Evolutionary conservation across 2,329 filamentous ascomycete species (phyloP), one percentile per base, ranked within the genome.

Genomic region (Curvularia spicifera): DNA sequence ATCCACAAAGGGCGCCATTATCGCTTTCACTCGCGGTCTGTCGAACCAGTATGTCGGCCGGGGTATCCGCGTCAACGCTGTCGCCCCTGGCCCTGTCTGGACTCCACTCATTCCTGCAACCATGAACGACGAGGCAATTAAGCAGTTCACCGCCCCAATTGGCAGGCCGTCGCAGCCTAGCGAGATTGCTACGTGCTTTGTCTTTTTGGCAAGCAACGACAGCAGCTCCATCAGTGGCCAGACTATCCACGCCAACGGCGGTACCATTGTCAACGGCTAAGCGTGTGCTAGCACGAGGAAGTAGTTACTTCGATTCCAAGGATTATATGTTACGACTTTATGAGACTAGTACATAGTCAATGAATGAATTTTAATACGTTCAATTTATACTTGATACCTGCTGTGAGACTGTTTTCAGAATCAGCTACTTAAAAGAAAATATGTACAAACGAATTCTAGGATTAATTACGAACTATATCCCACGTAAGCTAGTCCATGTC

Each of bases 121-220:
- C 0, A 79, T 79, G 73, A 77, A 63, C 42, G 72, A 76, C 2
- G 80, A 88, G 61, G 89, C 89, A 0, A 86, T 91, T 77, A 86
- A 91, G 76, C 79, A 89, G 60, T 94, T 94, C 75, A 83, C 80
- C 12, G 85, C 84, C 22, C 91, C 91, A 0, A 91, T 95, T 81
- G 91, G 91, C 4, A 82, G 91, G 20, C 90, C 90, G 0, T 88
- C 86, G 2, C 91, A 95, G 77, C 91, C 91, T 2, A 90, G 86
- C 55, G 91, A 96, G 81, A 89, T 95, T 61, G 91, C 90, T 0
- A 89, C 90, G 0, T 91, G 89, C 69, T 90, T 93, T 56, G 90
- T 95, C 4, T 95, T 95, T 77, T 79, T 96, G 64, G 91, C 91
- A 0, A 89, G 87, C 51, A 80, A 83, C 58, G 91, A 95, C 73